Percentiles rank a stretch among this genome's conserved stretches.
Evolutionary conservation across 306 rosid species (phyloP).

Genomic region (Rubus parviflorus): DNA sequence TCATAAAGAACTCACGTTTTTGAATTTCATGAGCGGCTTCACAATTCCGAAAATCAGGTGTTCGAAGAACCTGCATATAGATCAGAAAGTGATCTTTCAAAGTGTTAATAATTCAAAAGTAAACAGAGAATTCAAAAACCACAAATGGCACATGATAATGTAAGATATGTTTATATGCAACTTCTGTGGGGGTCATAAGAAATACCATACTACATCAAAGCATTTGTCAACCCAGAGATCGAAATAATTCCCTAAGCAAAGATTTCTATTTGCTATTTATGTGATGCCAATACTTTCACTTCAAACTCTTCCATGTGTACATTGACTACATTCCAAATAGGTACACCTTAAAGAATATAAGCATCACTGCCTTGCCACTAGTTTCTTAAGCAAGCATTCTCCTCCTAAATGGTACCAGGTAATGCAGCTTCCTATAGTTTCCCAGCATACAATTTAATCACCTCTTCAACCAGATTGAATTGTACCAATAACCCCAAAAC

Average conservation of each 20-base stretch:
- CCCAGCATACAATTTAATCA: background rate
- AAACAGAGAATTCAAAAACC: background rate
- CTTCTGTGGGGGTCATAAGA: background rate
- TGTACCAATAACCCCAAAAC: too few species aligned
- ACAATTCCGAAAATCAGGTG: slow-evolving; percentile 62
- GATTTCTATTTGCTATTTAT: background rate
- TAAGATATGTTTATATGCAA: background rate
- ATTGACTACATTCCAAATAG: background rate
- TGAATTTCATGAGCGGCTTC: slow-evolving; percentile 64
- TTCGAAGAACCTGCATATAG: slow-evolving; percentile 43
- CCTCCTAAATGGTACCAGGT: background rate
- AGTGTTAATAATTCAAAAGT: background rate
- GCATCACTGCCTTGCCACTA: too few species aligned
- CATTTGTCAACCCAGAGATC: background rate
- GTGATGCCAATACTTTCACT: background rate
- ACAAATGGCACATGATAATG: background rate
- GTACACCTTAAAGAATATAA: background rate
- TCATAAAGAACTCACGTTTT: slow-evolving; percentile 46
- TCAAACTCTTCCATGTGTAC: background rate
- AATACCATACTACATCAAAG: background rate
- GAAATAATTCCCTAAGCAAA: background rate
- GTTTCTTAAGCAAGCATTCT: background rate
- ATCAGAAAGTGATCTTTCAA: background rate
- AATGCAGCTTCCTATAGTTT: background rate
- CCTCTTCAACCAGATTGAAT: too few species aligned